Base-by-base conservation (phyloP, 176 grass and related monocot species). In the Pharus latifolius region DNA sequence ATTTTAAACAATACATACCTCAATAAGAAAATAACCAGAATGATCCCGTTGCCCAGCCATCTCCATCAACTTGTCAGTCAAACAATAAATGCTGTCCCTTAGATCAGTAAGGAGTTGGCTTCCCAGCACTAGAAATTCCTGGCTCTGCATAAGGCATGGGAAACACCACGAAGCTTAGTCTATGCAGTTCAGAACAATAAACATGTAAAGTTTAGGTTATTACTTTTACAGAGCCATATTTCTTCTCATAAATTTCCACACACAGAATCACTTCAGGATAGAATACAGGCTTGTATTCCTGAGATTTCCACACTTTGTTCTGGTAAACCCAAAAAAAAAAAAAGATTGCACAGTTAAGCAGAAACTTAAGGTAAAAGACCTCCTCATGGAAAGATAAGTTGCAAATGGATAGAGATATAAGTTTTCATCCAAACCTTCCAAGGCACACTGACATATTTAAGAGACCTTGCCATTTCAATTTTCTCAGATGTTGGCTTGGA, bases 71-170 rank as follows among this genome's bases (percentile, higher is more conserved):
- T 91, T 98, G 79, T 94, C 82, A 20, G 87, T 94, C 37, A 83
- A 86, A 72, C 90, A 98, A 66, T 75, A 91, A 54, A 98, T 98
- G 48, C 62, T 90, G 69, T 98, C 90, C 69, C 80, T 93, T 50
- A 98, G 69, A 63, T 88, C 87, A 10, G 78, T 72, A 57, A 98
- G 87, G 40, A 76, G 61, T 71, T 98, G 90, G 79, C 78, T 98
- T 75, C 95, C 89, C 62, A 92, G 44, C 46, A 94, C 87, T 55
- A 98, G 87, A 85, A 98, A 90, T 77, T 98, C 95, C 73, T 98
- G 90, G 37, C 47, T 94, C 95, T 98, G 90, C 60, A 64, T 34
- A 78, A 29, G 18, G 7, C 15, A 76, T 19, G 5, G 41, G 85
- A 13, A 46, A 49, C 44, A 87, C 18, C 25, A 86, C 33, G 35